Conservation (phyloP, 2,329 filamentous ascomycete genomes). For the Alternaria burnsii region DNA sequence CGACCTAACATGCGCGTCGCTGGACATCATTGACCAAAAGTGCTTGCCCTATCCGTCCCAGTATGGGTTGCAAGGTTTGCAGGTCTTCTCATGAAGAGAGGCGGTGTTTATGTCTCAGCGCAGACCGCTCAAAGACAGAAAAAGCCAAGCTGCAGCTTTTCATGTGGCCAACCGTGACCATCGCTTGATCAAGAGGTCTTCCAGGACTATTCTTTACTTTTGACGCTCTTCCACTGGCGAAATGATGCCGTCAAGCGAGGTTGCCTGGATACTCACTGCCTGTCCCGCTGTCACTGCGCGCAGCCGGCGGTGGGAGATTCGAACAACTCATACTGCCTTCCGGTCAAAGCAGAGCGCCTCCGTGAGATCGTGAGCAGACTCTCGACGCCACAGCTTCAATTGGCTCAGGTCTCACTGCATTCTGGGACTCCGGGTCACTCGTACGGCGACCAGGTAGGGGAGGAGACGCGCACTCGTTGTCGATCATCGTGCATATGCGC, state of each 20-base stretch:
- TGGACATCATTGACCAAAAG: conserved; percentile 32
- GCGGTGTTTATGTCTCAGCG: conserved; percentile 41
- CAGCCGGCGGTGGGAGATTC: conserved; percentile 41
- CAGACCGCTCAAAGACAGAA: conserved; percentile 36
- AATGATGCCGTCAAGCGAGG: conserved; percentile 17
- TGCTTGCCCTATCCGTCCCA: conserved; percentile 16
- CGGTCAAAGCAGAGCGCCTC: conserved; percentile 25
- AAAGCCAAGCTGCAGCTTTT: conserved; percentile 31
- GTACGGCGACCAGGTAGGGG: conserved; percentile 19
- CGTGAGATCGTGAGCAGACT: conserved; percentile 6
- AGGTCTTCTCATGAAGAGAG: conserved; percentile 13
- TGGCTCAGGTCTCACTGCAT: conserved; percentile 13
- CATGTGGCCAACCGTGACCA: conserved; percentile 28
- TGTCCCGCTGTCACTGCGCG: conserved; percentile 30
- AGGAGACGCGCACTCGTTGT: conserved; percentile 15
- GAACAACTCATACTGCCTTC: conserved; percentile 36
- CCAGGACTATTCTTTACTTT: conserved; percentile 26
- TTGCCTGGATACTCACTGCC: conserved; percentile 18
- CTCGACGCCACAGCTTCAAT: conserved; percentile 2
- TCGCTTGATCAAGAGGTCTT: conserved; percentile 13
- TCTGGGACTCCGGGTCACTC: conserved; percentile 24
- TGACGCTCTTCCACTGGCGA: conserved; percentile 15
- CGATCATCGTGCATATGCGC: conserved; percentile 12
- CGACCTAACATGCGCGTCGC: conserved; percentile 30
- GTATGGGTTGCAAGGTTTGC: conserved; percentile 25